Evolutionary conservation across 176 grass and related monocot genomes (phyloP), one percentile per base, ranked within the genome.

Genomic region (Bonia amplexicaulis): DNA sequence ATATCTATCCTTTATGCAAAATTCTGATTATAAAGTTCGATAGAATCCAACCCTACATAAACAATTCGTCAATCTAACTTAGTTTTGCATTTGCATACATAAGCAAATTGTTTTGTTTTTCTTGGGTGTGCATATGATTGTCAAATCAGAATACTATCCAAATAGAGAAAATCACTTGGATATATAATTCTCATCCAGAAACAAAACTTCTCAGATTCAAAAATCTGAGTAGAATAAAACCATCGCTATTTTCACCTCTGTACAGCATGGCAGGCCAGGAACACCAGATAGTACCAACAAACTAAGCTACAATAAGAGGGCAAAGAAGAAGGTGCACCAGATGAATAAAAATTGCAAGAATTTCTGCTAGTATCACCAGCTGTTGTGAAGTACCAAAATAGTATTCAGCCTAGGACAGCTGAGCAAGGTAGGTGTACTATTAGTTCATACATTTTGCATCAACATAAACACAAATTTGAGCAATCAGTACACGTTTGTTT

Each of bases 401-500:
- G 66, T 69, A 83, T 40, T 66, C 67, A 58, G 54, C 13, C 74
- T 45, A 55, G 26, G 39, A 64, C 58, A 84, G 76, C 49, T 6
- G 61, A 85, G 52, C 26, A 62, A 19, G 33, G 47, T 42, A 70
- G 81, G 59, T 67, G 17, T 84, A 79, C 23, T 48, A 78, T 10
- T 12, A 35, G 77, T 69, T 63, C 87, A 85, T 70, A 85, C 63
- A 76, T 59, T 69, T 87, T 27, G 53, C 76, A 69, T 70, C 62
- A 76, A 59, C 74, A 78, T 60, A 70, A 65, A 69, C 77, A 77
- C 33, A 84, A 84, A 61, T 53, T 37, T 53, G 52, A 69, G 69
- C 42, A 71, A 74, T 40, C 25, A 16, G 69, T 74, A 25, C 80
- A 80, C 75, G 40, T 47, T 62, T 55, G 75, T 62, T 90, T 84